Conservation (phyloP, 805 yeast genomes). For the Kuraishia ogatae region DNA sequence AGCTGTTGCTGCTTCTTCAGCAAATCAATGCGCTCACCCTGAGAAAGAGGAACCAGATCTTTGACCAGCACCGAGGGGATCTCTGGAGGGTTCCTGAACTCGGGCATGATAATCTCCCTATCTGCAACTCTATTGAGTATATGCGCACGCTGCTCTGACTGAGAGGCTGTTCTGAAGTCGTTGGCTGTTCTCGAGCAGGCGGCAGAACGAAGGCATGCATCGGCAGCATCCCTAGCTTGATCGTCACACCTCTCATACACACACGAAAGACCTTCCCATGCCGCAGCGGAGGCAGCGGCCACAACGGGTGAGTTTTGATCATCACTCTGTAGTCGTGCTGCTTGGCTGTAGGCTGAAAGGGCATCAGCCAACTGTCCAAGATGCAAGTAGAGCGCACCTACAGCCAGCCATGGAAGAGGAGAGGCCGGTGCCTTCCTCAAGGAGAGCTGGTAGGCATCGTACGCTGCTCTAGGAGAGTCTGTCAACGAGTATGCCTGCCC, state of each 20-base stretch:
- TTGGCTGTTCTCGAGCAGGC: conserved; percentile 39
- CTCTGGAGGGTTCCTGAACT: conserved; percentile 35
- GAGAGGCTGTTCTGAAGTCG: conserved; percentile 30
- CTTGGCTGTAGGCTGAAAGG: conserved; percentile 51
- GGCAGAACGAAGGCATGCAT: conserved; percentile 47
- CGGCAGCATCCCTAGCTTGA: conserved; percentile 50
- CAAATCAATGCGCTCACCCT: conserved; percentile 29
- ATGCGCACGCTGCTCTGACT: conserved; percentile 35
- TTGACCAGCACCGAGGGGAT: conserved; percentile 34
- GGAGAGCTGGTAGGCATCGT: conserved; percentile 47
- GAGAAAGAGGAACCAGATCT: conserved; percentile 33
- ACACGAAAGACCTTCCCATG: conserved; percentile 58
- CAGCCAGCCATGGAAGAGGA: conserved; percentile 61
- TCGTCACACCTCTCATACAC: conserved; percentile 58
- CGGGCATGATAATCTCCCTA: conserved; percentile 35
- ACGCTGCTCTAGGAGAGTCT: conserved; percentile 40
- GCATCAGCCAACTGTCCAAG: conserved; percentile 59
- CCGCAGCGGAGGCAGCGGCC: conserved; percentile 36
- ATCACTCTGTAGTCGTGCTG: conserved; percentile 19
- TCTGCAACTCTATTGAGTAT: conserved; percentile 31
- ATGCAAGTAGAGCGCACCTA: conserved; percentile 51
- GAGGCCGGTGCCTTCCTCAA: conserved; percentile 40
- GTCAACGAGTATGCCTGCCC: conserved; percentile 42
- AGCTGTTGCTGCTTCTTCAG: background rate
- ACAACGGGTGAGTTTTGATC: conserved; percentile 3